Percentiles rank a stretch among this genome's conserved stretches.
These are phyloP conservation scores for Triticum turgidum DNA, from an alignment of 176 grass and related monocot species.

Conservation along the genomic window DNA sequence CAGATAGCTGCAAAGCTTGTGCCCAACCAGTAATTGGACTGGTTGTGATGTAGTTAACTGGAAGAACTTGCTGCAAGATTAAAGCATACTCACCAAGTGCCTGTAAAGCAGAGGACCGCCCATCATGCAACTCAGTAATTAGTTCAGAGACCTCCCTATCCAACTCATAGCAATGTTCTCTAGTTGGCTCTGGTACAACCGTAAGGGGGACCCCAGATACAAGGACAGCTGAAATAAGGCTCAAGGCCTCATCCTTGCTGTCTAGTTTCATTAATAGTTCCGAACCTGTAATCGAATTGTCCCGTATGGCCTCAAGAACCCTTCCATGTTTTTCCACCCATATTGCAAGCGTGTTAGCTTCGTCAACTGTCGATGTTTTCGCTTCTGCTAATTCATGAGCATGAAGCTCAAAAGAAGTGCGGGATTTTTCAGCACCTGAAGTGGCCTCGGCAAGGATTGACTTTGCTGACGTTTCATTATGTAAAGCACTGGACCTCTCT, in stretches of 20 bases:
- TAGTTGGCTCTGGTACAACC: slow-evolving; percentile 90
- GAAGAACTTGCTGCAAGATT: slow-evolving; percentile 81
- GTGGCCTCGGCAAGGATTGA: slow-evolving; percentile 78
- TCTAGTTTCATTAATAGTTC: slow-evolving; percentile 45
- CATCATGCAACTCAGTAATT: slow-evolving; percentile 77
- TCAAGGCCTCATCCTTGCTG: slow-evolving; percentile 63
- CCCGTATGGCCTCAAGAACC: slow-evolving; percentile 71
- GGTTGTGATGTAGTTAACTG: slow-evolving; percentile 69
- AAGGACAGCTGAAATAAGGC: slow-evolving; percentile 77
- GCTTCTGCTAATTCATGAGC: slow-evolving; percentile 72
- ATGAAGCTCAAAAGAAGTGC: slow-evolving; percentile 73
- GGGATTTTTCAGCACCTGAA: slow-evolving; percentile 66
- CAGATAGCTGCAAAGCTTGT: slow-evolving; percentile 86
- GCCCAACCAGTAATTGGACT: slow-evolving; percentile 88
- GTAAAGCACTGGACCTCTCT: slow-evolving; percentile 79
- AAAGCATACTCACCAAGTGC: slow-evolving; percentile 72
- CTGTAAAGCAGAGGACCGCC: slow-evolving; percentile 63
- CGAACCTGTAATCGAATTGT: slow-evolving; percentile 49
- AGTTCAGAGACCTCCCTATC: slow-evolving; percentile 83
- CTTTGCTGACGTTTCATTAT: slow-evolving; percentile 82
- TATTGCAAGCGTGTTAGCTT: slow-evolving; percentile 61
- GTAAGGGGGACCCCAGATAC: slow-evolving; percentile 87
- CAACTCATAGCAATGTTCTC: slow-evolving; percentile 80
- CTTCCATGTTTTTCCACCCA: slow-evolving; percentile 90
- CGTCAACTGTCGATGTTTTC: slow-evolving; percentile 63